A percentile compares a stretch with the other conserved stretches of the same genome.
phyloP scores from a whole-genome alignment of 176 grass and related monocot genomes.

The Ensete glaucum region DNA sequence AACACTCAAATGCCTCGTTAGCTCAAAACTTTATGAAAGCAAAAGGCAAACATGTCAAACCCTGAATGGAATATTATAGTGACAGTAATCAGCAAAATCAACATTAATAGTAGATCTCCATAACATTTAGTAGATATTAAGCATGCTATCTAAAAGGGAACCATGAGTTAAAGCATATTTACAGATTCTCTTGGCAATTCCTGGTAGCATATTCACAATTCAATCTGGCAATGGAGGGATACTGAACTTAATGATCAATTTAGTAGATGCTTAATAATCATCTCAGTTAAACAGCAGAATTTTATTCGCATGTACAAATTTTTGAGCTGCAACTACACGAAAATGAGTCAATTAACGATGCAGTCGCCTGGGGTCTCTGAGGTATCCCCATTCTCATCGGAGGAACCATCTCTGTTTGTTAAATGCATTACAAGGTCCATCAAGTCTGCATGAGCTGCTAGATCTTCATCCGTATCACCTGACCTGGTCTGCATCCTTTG shows the following conservation, averaged over 20 bases:
- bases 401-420: constrained; percentile 33
- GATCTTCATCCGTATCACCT: constrained; percentile 26
- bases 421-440: constrained; percentile 40
- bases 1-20: too few species aligned
- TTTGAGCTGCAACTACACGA: background rate
- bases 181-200: background rate
- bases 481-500: constrained; percentile 18
- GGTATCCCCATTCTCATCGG: constrained; percentile 35
- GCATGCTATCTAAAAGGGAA: background rate
- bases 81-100: too few species aligned
- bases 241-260: background rate
- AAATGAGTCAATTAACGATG: constrained; percentile 26
- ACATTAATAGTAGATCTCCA: background rate
- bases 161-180: background rate
- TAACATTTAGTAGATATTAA: background rate
- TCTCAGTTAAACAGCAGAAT: background rate
- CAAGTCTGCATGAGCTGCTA: constrained; percentile 30
- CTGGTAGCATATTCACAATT: background rate
- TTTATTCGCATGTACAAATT: constrained; percentile 16
- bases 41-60: too few species aligned
- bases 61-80: too few species aligned
- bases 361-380: constrained; percentile 42
- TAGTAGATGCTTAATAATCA: background rate
- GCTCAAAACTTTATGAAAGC: too few species aligned
- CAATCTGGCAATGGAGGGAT: background rate